Conservation (phyloP, 2,329 filamentous ascomycete genomes). For the Neophaeococcomyces aloes region DNA sequence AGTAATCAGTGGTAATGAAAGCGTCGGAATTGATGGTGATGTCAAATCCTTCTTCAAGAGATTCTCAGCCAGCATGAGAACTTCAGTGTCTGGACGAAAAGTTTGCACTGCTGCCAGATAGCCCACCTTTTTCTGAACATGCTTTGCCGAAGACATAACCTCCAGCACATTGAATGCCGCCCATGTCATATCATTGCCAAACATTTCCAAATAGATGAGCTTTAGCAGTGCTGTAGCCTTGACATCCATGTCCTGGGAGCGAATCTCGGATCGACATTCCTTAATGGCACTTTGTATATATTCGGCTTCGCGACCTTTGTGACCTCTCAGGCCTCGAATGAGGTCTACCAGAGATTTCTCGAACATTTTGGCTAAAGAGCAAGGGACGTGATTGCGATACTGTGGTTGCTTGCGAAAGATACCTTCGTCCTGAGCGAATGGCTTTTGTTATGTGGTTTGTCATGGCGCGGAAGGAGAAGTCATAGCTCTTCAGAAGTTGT, state of each 20-base stretch:
- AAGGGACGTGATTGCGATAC: neutral
- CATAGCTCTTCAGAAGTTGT: neutral
- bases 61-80: slow-evolving; percentile 95
- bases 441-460: neutral
- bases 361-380: slow-evolving; percentile 54
- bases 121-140: slow-evolving; percentile 87
- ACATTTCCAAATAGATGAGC: slow-evolving; percentile 96
- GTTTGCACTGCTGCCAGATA: slow-evolving; percentile 94
- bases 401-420: neutral
- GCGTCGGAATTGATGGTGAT: slow-evolving; percentile 62
- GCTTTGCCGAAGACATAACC: slow-evolving; percentile 95
- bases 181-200: slow-evolving; percentile 99
- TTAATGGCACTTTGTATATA: slow-evolving; percentile 89
- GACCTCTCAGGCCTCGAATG: slow-evolving; percentile 87
- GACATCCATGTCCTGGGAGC: slow-evolving; percentile 88
- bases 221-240: slow-evolving; percentile 95
- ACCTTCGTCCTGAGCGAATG: neutral
- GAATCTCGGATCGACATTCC: slow-evolving; percentile 91
- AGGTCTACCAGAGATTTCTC: slow-evolving; percentile 99
- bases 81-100: slow-evolving; percentile 90
- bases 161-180: slow-evolving; percentile 96
- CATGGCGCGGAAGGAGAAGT: neutral
- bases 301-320: slow-evolving; percentile 89
- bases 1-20: slow-evolving; percentile 75
- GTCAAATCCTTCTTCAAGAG: slow-evolving; percentile 72